phyloP scores from a whole-genome alignment of 768 basidiomycete species.

The Mrakia gelida region DNA sequence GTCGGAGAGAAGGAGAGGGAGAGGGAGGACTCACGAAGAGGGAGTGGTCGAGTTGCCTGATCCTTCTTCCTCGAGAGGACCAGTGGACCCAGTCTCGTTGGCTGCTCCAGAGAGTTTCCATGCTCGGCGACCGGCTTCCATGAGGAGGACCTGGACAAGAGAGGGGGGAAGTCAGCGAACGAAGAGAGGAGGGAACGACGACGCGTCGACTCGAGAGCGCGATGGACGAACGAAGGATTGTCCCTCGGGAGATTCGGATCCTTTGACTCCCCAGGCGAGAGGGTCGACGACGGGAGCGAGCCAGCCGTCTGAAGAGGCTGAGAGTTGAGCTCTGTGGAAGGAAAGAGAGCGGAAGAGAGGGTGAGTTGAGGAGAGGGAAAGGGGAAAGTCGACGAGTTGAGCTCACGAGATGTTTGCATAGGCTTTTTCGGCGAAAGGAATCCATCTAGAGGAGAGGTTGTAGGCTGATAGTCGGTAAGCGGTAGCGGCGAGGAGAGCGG shows the following conservation, averaged over 20 bases:
- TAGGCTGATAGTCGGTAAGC: constrained; percentile 29
- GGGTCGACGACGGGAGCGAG: constrained; percentile 61
- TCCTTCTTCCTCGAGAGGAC: neutral
- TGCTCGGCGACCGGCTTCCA: constrained; percentile 71
- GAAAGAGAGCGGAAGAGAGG: neutral
- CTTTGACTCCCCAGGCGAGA: constrained; percentile 51
- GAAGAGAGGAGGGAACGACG: neutral
- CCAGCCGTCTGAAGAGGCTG: constrained; percentile 1
- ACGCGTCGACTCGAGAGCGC: neutral
- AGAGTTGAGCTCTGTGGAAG: neutral
- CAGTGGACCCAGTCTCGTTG: constrained; percentile 17
- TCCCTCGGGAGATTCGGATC: constrained; percentile 63
- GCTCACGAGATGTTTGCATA: constrained; percentile 21
- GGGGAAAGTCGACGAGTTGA: neutral
- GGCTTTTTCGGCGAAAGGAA: constrained; percentile 28
- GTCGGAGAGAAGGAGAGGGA: neutral
- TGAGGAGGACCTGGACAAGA: constrained; percentile 50
- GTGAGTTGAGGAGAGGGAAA: neutral
- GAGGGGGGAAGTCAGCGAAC: neutral
- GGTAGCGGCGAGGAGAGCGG: constrained; percentile 22
- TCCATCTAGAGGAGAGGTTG: constrained; percentile 14
- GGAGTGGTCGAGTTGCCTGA: neutral
- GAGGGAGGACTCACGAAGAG: neutral
- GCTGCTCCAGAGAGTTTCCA: constrained; percentile 51
- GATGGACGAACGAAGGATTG: constrained; percentile 59